A percentile compares a stretch with the other conserved stretches of the same genome.
Evolutionary conservation across 371 early-diverging fungal species (phyloP).

Genomic region (Mortierella sp.): DNA sequence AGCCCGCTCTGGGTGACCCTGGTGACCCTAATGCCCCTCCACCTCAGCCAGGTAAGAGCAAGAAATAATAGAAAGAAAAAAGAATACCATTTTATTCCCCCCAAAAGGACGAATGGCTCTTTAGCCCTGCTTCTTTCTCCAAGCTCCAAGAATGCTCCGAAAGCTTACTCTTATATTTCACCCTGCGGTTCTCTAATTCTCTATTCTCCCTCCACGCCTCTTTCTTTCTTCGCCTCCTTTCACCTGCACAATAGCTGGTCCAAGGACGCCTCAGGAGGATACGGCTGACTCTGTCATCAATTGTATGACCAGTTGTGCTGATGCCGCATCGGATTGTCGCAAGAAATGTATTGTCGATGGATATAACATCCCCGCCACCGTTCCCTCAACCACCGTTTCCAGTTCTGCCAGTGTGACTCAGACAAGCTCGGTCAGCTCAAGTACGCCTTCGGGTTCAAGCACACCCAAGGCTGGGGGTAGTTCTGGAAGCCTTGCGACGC

Average conservation of each 20-base stretch:
- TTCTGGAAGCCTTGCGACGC: background rate
- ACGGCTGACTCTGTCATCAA: slow-evolving; percentile 24
- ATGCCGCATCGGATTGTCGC: slow-evolving; percentile 1
- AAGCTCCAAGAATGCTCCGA: background rate
- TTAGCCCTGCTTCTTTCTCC: no score
- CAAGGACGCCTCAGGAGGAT: slow-evolving; percentile 21
- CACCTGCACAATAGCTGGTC: slow-evolving; percentile 14
- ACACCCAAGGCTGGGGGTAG: background rate
- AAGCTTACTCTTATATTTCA: no score
- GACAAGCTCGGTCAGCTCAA: background rate
- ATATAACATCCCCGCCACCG: slow-evolving; percentile 19
- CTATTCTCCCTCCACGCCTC: no score
- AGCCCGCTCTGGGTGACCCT: no score
- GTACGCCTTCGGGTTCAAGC: background rate
- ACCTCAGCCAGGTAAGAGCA: no score
- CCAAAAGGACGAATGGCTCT: no score
- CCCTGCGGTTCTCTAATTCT: background rate
- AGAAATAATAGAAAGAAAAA: no score
- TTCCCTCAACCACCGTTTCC: background rate
- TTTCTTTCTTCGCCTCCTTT: background rate
- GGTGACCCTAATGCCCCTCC: no score
- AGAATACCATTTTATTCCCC: no score
- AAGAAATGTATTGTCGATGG: slow-evolving; percentile 19
- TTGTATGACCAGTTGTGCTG: slow-evolving; percentile 21
- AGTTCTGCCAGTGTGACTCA: background rate